Conservation (phyloP, 2,329 filamentous ascomycete genomes). For the Neocucurbitaria cava region DNA sequence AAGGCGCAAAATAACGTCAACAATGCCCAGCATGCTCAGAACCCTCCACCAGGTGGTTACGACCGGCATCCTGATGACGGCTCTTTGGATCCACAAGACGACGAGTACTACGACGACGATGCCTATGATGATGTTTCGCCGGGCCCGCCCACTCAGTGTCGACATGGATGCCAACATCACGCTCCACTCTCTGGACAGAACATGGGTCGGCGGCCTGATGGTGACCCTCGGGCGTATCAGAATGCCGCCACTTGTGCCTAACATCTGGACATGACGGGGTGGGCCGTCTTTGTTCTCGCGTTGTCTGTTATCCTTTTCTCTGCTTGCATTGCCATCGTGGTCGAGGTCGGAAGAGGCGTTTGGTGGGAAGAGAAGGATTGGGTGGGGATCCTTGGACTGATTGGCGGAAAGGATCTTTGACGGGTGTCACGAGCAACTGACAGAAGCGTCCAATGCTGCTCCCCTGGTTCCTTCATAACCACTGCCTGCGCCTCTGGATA, state of each 20-base stretch:
- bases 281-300: slow-evolving; percentile 49
- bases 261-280: slow-evolving; percentile 48
- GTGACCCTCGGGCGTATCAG: slow-evolving; percentile 31
- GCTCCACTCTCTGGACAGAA: slow-evolving; percentile 26
- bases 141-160: slow-evolving; percentile 29
- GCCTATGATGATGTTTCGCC: slow-evolving; percentile 42
- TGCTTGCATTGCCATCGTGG: slow-evolving; percentile 36
- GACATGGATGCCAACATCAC: slow-evolving; percentile 42
- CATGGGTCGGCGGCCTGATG: slow-evolving; percentile 29
- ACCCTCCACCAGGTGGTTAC: slow-evolving; percentile 37
- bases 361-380: neutral
- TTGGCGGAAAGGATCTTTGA: neutral
- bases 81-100: slow-evolving; percentile 40
- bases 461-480: neutral
- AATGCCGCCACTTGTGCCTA: slow-evolving; percentile 40
- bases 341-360: slow-evolving; percentile 12
- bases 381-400: neutral
- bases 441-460: neutral
- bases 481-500: neutral
- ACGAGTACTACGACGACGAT: slow-evolving; percentile 48
- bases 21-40: slow-evolving; percentile 41
- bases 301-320: slow-evolving; percentile 38
- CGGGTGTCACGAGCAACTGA: neutral
- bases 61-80: slow-evolving; percentile 43
- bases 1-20: slow-evolving; percentile 50